These are phyloP conservation scores for Phytophthora brassicae DNA, from an alignment of 352 stramenopile genomes.

Conservation along the genomic window DNA sequence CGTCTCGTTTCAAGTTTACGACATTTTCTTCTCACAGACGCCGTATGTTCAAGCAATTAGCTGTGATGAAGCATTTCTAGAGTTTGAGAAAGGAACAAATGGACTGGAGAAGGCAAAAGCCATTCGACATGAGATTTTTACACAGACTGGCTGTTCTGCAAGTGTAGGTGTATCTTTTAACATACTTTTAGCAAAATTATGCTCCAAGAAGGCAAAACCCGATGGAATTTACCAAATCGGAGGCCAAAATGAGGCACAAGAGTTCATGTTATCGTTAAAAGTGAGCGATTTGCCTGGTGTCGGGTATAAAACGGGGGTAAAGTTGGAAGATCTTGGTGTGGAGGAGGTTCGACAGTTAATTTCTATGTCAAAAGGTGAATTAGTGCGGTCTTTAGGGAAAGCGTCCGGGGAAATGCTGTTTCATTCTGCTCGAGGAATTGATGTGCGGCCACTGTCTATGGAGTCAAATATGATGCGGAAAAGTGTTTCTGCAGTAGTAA, in stretches of 20 bases:
- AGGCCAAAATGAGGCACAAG: slow-evolving; percentile 41
- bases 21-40: slow-evolving; percentile 88
- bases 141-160: slow-evolving; percentile 88
- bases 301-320: slow-evolving; percentile 58
- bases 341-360: slow-evolving; percentile 66
- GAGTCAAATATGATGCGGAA: slow-evolving; percentile 80
- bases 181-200: slow-evolving; percentile 93
- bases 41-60: slow-evolving; percentile 93
- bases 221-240: slow-evolving; percentile 81
- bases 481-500: slow-evolving; percentile 91
- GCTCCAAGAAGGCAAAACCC: slow-evolving; percentile 93
- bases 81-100: slow-evolving; percentile 69
- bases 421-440: slow-evolving; percentile 75
- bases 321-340: slow-evolving; percentile 72
- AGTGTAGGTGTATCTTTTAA: slow-evolving; percentile 94
- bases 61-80: slow-evolving; percentile 95
- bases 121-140: slow-evolving; percentile 68
- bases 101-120: slow-evolving; percentile 66
- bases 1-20: slow-evolving; percentile 92
- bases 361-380: slow-evolving; percentile 44
- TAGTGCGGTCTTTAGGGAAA: slow-evolving; percentile 69
- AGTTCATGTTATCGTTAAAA: slow-evolving; percentile 67
- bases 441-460: slow-evolving; percentile 66
- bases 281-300: slow-evolving; percentile 84
- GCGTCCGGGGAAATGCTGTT: slow-evolving; percentile 73